These are phyloP conservation scores for Geotrichum restrictum DNA, from an alignment of 1,139 yeast genomes.

Conservation along the genomic window DNA sequence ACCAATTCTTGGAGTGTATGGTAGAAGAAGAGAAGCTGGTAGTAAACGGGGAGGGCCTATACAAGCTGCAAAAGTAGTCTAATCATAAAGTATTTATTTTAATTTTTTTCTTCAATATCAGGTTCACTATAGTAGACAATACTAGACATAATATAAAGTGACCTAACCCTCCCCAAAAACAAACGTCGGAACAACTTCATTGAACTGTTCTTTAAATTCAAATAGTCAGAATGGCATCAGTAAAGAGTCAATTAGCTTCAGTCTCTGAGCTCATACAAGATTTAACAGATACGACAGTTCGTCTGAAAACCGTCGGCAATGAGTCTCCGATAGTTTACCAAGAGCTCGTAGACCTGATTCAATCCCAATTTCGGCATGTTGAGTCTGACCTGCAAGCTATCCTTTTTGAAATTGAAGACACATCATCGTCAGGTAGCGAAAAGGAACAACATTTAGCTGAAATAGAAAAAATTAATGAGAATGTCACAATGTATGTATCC, in stretches of 20 bases:
- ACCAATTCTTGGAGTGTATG: slow-evolving; percentile 41
- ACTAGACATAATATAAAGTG: no score
- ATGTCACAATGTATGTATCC: slow-evolving; percentile 26
- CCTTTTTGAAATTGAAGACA: slow-evolving; percentile 25
- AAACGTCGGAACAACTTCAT: no score
- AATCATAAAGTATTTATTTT: no score
- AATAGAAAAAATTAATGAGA: slow-evolving; percentile 31
- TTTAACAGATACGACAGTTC: slow-evolving; percentile 27
- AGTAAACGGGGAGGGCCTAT: slow-evolving; percentile 17
- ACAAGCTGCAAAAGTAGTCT: slow-evolving; percentile 10
- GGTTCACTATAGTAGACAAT: no score
- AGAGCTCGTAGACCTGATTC: slow-evolving; percentile 34
- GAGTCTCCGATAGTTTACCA: slow-evolving; percentile 27
- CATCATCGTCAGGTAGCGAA: slow-evolving; percentile 13
- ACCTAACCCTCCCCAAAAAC: no score
- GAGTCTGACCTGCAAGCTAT: slow-evolving; percentile 29
- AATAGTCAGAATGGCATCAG: not conserved
- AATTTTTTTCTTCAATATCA: no score
- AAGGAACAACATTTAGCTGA: slow-evolving; percentile 23
- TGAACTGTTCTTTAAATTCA: no score
- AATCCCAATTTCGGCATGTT: slow-evolving; percentile 30
- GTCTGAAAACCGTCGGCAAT: slow-evolving; percentile 26
- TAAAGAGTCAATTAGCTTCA: slow-evolving; percentile 21
- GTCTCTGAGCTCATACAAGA: slow-evolving; percentile 25
- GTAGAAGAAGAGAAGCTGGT: slow-evolving; percentile 46